Evolutionary conservation across 345 rosid species (phyloP).

Genomic region (Corymbia maculata): DNA sequence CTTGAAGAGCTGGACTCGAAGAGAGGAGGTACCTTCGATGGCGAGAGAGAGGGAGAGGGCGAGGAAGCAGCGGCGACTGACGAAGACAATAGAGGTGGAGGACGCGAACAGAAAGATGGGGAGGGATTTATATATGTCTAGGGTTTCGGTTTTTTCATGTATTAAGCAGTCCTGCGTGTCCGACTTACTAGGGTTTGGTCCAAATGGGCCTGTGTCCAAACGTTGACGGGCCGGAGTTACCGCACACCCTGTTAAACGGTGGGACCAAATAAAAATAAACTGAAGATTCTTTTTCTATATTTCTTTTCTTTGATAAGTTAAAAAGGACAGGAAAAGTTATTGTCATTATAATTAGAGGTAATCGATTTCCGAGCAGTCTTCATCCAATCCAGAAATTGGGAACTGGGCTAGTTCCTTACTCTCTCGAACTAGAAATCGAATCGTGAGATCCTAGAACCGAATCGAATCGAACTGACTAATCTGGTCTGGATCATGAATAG

Average conservation of each 20-base stretch:
- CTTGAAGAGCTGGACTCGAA: neutral
- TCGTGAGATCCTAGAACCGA: neutral
- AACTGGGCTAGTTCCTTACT: neutral
- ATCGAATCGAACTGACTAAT: no score
- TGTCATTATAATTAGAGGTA: no score
- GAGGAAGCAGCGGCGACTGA: neutral
- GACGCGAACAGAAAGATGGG: neutral
- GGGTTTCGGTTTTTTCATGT: neutral
- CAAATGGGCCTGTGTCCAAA: neutral
- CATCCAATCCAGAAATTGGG: no score
- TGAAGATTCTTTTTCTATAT: no score
- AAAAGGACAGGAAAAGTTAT: no score
- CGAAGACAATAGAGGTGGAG: neutral
- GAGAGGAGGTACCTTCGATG: neutral
- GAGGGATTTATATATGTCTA: neutral
- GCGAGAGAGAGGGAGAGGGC: neutral
- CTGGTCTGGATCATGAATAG: fast-evolving
- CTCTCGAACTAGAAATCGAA: fast-evolving
- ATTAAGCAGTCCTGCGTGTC: neutral
- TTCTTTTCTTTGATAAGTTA: no score
- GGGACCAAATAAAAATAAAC: neutral
- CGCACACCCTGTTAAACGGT: neutral
- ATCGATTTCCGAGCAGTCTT: no score
- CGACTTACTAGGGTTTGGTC: neutral
- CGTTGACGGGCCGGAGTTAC: neutral